Evolutionary conservation across 768 basidiomycete genomes (phyloP).

Genomic region (Agaricus subrufescens): DNA sequence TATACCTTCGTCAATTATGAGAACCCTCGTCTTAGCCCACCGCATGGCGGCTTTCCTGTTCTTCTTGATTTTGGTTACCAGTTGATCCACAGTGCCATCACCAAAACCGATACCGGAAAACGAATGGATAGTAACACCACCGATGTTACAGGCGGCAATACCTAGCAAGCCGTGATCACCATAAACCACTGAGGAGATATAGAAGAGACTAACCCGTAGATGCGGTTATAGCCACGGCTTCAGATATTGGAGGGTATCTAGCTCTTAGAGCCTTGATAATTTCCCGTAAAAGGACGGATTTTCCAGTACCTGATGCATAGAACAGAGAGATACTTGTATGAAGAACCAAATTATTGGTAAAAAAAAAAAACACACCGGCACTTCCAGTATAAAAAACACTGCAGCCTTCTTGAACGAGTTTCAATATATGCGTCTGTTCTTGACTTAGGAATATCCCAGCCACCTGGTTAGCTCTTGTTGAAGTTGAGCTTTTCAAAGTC

Average conservation of each 20-base stretch:
- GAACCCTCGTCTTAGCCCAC: constrained; percentile 82
- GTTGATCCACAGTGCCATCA: constrained; percentile 52
- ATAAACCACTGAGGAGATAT: background rate
- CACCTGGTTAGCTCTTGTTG: constrained; percentile 21
- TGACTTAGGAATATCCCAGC: constrained; percentile 63
- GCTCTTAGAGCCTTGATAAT: constrained; percentile 75
- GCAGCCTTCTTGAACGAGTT: constrained; percentile 64
- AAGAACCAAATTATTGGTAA: background rate
- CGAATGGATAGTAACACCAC: constrained; percentile 91
- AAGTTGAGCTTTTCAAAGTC: constrained; percentile 11
- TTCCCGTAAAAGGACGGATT: constrained; percentile 90
- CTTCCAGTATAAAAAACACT: constrained; percentile 96
- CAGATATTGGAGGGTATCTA: constrained; percentile 45
- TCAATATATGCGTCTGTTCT: constrained; percentile 83
- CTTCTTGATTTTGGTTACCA: constrained; percentile 65
- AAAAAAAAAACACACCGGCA: constrained; percentile 61
- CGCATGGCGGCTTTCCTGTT: constrained; percentile 79
- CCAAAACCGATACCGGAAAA: constrained; percentile 94
- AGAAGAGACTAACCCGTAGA: constrained; percentile 63
- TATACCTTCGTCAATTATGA: constrained; percentile 78
- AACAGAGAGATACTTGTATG: background rate
- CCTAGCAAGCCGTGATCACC: constrained; percentile 32
- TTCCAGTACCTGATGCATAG: constrained; percentile 76
- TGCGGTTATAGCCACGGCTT: constrained; percentile 90
- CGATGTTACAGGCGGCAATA: constrained; percentile 97